Base-by-base conservation (phyloP, 2,329 filamentous ascomycete species). In the Hymenoscyphus fraxineus region DNA sequence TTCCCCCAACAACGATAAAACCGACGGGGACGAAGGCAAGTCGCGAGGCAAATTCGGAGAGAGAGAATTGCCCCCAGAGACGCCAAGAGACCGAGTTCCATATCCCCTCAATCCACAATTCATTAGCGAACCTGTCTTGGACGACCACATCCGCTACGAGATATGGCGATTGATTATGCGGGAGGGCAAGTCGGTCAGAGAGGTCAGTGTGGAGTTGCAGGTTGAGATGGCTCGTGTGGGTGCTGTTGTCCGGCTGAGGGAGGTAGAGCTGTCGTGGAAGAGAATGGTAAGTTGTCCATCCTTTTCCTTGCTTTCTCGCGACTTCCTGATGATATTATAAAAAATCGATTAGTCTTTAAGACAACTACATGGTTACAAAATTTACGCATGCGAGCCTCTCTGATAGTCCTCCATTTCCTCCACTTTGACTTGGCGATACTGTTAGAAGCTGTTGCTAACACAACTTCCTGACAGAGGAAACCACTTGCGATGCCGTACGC, bases 311-410 rank as follows among this genome's bases (percentile, higher is more conserved):
- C 32, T 22, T 35, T 10, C 54, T 27, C 66, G 63, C 32, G 47
- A 63, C 64, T 71, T 71, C 72, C 76, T 89, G 88, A 90, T 90
- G 88, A 91, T 84, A 82, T 80, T 86, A 84, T 77, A 81, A 85
- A 86, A 88, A 87, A 81, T 86, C 94, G 94, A 97, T 98, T 97
- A 97, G 94, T 98, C 94, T 97, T 96, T 84, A 97, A 97, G 93
- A 98, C 93, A 88, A 78, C 81, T 77, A 87, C 83, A 88, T 95
- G 92, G 91, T 97, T 94, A 94, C 82, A 89, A 84, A 85, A 81
- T 81, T 81, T 85, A 85, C 83, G 84, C 86, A 88, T 88, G 83
- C 85, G 83, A 86, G 83, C 85, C 85, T 89, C 86, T 89, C 89
- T 92, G 89, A 92, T 73, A 65, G 62, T 70, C 72, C 70, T 65